Evolutionary conservation across 2,329 filamentous ascomycete genomes (phyloP).

Genomic region (Ophiocordyceps unilateralis): DNA sequence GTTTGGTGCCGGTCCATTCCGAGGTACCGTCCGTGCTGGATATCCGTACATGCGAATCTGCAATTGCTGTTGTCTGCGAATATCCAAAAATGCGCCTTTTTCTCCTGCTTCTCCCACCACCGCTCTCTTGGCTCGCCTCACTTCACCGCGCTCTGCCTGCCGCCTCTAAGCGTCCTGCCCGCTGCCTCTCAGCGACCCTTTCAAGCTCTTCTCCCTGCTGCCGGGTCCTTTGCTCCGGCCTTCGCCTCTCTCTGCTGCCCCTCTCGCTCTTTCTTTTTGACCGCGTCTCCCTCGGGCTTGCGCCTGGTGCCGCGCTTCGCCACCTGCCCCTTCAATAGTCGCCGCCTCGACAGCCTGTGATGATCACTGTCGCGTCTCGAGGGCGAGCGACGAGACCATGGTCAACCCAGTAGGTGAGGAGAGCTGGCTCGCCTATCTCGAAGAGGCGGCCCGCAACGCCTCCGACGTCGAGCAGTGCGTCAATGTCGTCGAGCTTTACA

Average conservation of each 20-base stretch:
- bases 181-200: background rate
- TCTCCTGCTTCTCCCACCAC: background rate
- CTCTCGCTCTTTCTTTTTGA: background rate
- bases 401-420: constrained; percentile 53
- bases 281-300: background rate
- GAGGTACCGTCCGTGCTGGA: background rate
- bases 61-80: too few relatives aligned
- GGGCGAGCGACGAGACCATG: constrained; percentile 17
- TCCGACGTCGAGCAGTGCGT: constrained; percentile 49
- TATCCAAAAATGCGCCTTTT: background rate
- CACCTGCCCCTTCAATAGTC: background rate
- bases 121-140: background rate
- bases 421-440: constrained; percentile 60
- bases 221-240: background rate
- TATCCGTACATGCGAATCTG: too few relatives aligned
- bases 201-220: background rate
- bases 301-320: background rate
- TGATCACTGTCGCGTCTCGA: constrained; percentile 1
- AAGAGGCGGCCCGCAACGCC: constrained; percentile 48
- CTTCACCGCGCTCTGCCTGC: background rate
- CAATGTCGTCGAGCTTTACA: constrained; percentile 53
- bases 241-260: background rate
- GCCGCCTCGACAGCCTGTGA: background rate
- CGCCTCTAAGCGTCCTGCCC: background rate
- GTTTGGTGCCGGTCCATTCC: background rate